Evolutionary conservation across 1,284 basidiomycete species (phyloP).

Genomic region (Lentinus polychrous): DNA sequence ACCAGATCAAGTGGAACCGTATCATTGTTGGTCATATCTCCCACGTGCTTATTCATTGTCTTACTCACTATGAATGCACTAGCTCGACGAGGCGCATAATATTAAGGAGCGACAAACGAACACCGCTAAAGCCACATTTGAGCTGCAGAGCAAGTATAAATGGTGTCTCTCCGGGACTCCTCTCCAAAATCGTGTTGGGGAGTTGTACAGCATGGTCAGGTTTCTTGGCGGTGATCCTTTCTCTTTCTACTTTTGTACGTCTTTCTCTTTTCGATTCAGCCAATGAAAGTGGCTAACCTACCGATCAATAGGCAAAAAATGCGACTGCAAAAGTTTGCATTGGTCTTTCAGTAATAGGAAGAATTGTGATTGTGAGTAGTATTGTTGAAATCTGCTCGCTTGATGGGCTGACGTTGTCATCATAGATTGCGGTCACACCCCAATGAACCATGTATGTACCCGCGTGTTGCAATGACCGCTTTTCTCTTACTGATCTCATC

Average conservation of each 20-base stretch:
- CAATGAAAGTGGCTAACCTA: background rate
- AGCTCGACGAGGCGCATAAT: conserved; percentile 98
- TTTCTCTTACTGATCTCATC: background rate
- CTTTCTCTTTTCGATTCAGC: background rate
- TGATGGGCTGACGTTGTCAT: background rate
- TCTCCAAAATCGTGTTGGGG: conserved; percentile 93
- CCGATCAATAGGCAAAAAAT: conserved; percentile 55
- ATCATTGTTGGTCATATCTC: conserved; percentile 44
- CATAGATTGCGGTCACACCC: conserved; percentile 83
- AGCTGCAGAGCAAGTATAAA: conserved; percentile 72
- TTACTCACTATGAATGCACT: background rate
- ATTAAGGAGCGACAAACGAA: conserved; percentile 95
- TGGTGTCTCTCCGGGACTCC: conserved; percentile 99
- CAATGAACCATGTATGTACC: conserved; percentile 81
- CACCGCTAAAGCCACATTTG: conserved; percentile 94
- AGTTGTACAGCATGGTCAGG: conserved; percentile 92
- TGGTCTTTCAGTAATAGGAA: conserved; percentile 86
- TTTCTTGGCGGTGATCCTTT: conserved; percentile 92
- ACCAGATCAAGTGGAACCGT: conserved; percentile 84
- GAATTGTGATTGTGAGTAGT: conserved; percentile 69
- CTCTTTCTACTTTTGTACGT: conserved; percentile 87
- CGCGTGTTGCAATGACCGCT: background rate
- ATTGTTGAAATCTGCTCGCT: background rate
- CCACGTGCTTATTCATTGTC: background rate
- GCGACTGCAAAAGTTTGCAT: conserved; percentile 84